phyloP scores from a whole-genome alignment of 1,284 basidiomycete genomes.

The Cystobasidium pallidum region DNA sequence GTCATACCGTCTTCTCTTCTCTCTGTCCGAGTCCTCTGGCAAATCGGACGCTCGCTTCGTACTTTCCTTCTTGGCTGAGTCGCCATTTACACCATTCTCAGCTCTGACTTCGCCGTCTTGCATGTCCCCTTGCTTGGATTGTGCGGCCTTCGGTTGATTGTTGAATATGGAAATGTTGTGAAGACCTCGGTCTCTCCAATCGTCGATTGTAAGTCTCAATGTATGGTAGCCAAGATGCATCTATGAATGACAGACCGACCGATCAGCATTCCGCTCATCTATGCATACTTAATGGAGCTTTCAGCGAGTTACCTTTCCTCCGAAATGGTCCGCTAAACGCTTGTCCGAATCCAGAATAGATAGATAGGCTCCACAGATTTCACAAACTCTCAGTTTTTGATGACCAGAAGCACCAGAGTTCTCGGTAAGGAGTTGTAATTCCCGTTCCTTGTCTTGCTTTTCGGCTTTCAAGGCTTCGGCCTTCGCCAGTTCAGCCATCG shows the following conservation, averaged over 20 bases:
- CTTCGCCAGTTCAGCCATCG: constrained; percentile 93
- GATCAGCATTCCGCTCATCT: too few species aligned
- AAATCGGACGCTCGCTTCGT: constrained; percentile 21
- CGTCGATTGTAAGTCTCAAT: constrained; percentile 85
- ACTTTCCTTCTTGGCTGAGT: constrained; percentile 9
- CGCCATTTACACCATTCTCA: constrained; percentile 13
- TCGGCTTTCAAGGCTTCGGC: constrained; percentile 97
- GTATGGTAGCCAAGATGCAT: constrained; percentile 99
- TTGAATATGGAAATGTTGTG: constrained; percentile 26
- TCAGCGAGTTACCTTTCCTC: constrained; percentile 98
- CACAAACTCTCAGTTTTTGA: constrained; percentile 98
- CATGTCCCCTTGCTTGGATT: constrained; percentile 26
- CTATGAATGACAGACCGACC: constrained; percentile 61
- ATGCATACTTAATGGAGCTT: too few species aligned
- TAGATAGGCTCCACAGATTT: constrained; percentile 98
- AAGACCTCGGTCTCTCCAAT: constrained; percentile 60
- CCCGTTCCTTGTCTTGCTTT: constrained; percentile 95
- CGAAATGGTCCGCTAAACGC: constrained; percentile 98
- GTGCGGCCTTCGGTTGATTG: constrained; percentile 7
- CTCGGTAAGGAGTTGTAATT: constrained; percentile 93
- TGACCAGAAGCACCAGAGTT: constrained; percentile 98
- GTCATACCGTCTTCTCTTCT: constrained; percentile 45
- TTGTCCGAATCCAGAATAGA: constrained; percentile 97
- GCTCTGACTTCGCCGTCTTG: constrained; percentile 7
- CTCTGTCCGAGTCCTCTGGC: constrained; percentile 34